Evolutionary conservation across 83 land plant species (phyloP).

Genomic region (Thuja plicata): DNA sequence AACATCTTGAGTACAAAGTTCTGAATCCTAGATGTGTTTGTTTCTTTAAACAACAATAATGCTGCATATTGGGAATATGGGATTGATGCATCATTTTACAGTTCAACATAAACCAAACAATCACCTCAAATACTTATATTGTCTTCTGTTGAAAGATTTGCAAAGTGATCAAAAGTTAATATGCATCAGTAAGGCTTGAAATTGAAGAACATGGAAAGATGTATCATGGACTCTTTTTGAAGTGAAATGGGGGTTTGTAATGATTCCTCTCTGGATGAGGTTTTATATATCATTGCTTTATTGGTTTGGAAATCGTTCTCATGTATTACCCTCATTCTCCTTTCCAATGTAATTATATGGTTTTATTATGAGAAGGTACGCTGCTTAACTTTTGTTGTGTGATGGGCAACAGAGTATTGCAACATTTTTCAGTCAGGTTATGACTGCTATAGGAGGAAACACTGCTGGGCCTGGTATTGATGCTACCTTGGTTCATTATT

Average conservation of each 20-base stretch:
- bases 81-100: not conserved
- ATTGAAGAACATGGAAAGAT: not conserved
- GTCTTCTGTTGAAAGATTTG: not conserved
- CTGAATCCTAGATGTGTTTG: not conserved
- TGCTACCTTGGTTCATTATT: not conserved
- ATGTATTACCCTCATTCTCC: not conserved
- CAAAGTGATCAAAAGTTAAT: not conserved
- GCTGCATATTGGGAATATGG: not conserved
- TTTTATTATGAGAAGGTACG: not conserved
- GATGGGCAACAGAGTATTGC: constrained; percentile 69
- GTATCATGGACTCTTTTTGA: not conserved
- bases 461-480: constrained; percentile 90
- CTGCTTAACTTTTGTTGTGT: constrained; percentile 2
- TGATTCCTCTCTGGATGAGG: not conserved
- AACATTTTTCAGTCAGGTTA: constrained; percentile 84
- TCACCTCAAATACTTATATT: not conserved
- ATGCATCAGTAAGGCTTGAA: not conserved
- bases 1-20: not conserved
- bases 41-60: not conserved
- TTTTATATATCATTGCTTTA: not conserved
- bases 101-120: not conserved
- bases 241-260: not conserved
- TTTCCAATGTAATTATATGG: not conserved
- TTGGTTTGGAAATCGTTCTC: not conserved
- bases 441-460: constrained; percentile 94